These are phyloP conservation scores for Leptographium lundbergii DNA, from an alignment of 2,329 filamentous ascomycete genomes.

Conservation along the genomic window DNA sequence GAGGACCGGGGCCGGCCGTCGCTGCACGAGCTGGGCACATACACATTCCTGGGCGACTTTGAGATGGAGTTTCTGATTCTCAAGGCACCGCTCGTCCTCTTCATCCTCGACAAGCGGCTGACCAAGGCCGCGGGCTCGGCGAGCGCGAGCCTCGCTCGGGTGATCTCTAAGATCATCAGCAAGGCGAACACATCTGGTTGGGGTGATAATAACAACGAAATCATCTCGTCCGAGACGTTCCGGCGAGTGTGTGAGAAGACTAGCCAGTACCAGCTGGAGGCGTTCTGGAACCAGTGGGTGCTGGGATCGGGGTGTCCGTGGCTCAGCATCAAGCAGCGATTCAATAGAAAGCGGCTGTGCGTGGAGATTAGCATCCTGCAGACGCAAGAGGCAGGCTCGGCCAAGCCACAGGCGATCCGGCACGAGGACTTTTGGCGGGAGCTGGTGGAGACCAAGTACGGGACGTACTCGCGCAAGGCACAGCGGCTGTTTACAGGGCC, in stretches of 20 bases:
- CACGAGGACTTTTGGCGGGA: slow-evolving; percentile 72
- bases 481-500: slow-evolving; percentile 64
- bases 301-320: slow-evolving; percentile 76
- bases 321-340: slow-evolving; percentile 75
- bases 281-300: slow-evolving; percentile 92
- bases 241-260: slow-evolving; percentile 77
- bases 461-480: slow-evolving; percentile 54
- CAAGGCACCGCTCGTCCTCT: slow-evolving; percentile 83
- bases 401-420: slow-evolving; percentile 42
- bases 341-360: slow-evolving; percentile 95
- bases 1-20: slow-evolving; percentile 73
- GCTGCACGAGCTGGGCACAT: slow-evolving; percentile 64
- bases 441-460: slow-evolving; percentile 64
- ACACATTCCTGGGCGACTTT: slow-evolving; percentile 69
- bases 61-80: slow-evolving; percentile 82
- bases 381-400: slow-evolving; percentile 46
- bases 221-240: slow-evolving; percentile 66
- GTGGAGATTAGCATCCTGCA: slow-evolving; percentile 87
- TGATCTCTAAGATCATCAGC: slow-evolving; percentile 75
- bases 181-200: slow-evolving; percentile 50
- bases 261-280: slow-evolving; percentile 65
- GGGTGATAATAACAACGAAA: slow-evolving; percentile 47
- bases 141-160: slow-evolving; percentile 57
- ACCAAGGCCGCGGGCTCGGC: slow-evolving; percentile 77
- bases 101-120: slow-evolving; percentile 83